Percentiles rank a stretch among this genome's conserved stretches.
These are phyloP conservation scores for Thozetella sp. DNA, from an alignment of 495 filamentous ascomycete species.

Conservation along the genomic window DNA sequence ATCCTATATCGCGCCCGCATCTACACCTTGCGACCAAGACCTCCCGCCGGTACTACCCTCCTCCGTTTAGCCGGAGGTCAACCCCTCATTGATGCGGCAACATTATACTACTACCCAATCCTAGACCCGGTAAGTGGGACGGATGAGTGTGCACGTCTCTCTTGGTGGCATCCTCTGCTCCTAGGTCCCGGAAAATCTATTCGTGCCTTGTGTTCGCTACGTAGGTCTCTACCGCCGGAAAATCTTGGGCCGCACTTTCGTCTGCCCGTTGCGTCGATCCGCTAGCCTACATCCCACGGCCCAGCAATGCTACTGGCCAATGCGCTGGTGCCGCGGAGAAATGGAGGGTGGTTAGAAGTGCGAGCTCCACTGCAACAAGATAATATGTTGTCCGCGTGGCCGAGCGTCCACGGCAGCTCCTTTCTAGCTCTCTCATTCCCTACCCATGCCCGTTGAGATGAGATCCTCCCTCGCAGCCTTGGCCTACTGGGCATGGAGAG, in stretches of 20 bases:
- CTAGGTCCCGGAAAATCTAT: not conserved
- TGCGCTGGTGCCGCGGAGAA: too few relatives aligned
- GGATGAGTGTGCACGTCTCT: too few relatives aligned
- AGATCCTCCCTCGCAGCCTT: not conserved
- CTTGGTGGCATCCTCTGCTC: too few relatives aligned
- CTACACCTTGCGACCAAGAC: not conserved
- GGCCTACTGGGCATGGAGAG: slow-evolving; percentile 15
- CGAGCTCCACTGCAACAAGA: too few relatives aligned
- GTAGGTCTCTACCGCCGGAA: not conserved
- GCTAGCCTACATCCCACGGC: too few relatives aligned
- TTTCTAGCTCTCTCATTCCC: not conserved
- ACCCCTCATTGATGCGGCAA: not conserved
- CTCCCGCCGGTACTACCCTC: not conserved
- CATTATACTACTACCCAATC: not conserved
- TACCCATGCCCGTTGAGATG: not conserved
- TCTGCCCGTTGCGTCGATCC: too few relatives aligned
- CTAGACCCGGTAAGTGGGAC: not conserved
- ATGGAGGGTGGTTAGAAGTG: too few relatives aligned
- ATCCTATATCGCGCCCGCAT: too few relatives aligned
- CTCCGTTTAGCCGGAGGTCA: not conserved
- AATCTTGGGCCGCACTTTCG: not conserved
- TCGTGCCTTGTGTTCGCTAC: not conserved
- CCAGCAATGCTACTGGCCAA: too few relatives aligned
- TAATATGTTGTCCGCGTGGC: too few relatives aligned
- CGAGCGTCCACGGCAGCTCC: not conserved